These are phyloP conservation scores for Aspergillus cejpii DNA, from an alignment of 2,329 filamentous ascomycete species.

Conservation along the genomic window DNA sequence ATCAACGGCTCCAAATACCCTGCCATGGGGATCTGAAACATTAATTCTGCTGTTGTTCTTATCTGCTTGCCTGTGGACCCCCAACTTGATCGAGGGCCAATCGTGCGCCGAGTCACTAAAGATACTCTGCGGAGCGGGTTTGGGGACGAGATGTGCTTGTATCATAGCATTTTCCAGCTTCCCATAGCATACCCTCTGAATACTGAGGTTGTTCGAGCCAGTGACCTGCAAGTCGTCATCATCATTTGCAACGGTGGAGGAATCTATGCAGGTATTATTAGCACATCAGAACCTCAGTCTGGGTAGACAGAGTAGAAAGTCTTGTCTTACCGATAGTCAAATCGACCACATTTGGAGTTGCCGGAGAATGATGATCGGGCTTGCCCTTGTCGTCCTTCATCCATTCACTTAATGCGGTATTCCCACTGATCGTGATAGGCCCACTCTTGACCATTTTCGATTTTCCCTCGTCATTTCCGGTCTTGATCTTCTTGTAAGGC, in stretches of 20 bases:
- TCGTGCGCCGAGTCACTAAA: constrained; percentile 48
- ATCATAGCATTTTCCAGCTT: constrained; percentile 63
- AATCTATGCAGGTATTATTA: constrained; percentile 19
- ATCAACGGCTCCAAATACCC: constrained; percentile 73
- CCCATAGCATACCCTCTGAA: constrained; percentile 74
- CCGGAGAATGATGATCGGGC: constrained; percentile 35
- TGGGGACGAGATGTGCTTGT: constrained; percentile 63
- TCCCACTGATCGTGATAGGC: constrained; percentile 41
- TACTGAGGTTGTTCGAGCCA: constrained; percentile 53
- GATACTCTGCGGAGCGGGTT: constrained; percentile 55
- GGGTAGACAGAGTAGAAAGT: not conserved
- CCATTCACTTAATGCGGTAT: constrained; percentile 57
- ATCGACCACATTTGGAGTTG: constrained; percentile 48
- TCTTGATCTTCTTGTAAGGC: constrained; percentile 61
- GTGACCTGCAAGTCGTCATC: constrained; percentile 38
- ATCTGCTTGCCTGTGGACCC: constrained; percentile 55
- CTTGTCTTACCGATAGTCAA: constrained; percentile 38
- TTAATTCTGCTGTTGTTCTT: constrained; percentile 56
- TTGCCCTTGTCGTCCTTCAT: constrained; percentile 55
- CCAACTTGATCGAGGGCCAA: constrained; percentile 69
- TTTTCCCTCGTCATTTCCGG: constrained; percentile 42
- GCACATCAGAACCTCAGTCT: constrained; percentile 3
- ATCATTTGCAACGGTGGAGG: constrained; percentile 20
- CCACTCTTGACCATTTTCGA: constrained; percentile 40
- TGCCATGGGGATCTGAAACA: constrained; percentile 64